A percentile compares a stretch with the other conserved stretches of the same genome.
Evolutionary conservation across 768 basidiomycete genomes (phyloP).

Genomic region (Strobilomyces dryophilus): DNA sequence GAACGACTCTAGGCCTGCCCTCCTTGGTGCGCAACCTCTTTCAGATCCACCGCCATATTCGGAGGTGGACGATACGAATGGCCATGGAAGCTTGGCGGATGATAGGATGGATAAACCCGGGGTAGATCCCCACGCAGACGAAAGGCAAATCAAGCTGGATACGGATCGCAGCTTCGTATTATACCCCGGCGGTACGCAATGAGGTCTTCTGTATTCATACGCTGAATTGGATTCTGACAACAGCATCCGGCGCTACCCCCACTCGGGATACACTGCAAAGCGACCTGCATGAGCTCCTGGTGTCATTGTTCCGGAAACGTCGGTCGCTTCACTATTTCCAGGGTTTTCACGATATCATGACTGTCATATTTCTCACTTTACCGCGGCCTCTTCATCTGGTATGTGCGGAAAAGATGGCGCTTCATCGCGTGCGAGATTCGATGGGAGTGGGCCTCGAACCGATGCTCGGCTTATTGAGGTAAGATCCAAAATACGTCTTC

Average conservation of each 20-base stretch:
- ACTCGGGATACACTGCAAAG: constrained; percentile 53
- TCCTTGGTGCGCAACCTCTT: constrained; percentile 38
- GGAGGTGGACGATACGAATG: constrained; percentile 16
- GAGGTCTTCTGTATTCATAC: constrained; percentile 7
- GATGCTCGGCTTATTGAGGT: constrained; percentile 77
- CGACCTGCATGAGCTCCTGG: constrained; percentile 67
- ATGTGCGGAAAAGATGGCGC: constrained; percentile 41
- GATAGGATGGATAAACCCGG: neutral
- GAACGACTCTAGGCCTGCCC: constrained; percentile 19
- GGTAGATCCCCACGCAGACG: constrained; percentile 57
- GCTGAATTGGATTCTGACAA: constrained; percentile 9
- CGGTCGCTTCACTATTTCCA: constrained; percentile 79
- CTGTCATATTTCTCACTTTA: constrained; percentile 75
- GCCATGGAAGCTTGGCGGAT: constrained; percentile 1
- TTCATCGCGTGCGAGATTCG: constrained; percentile 63
- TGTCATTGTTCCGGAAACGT: constrained; percentile 68
- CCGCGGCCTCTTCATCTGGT: constrained; percentile 53
- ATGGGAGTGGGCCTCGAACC: constrained; percentile 87
- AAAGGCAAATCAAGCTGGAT: constrained; percentile 83
- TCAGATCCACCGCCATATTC: constrained; percentile 30
- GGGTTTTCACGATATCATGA: constrained; percentile 92
- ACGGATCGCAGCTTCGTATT: constrained; percentile 92
- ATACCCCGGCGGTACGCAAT: constrained; percentile 75
- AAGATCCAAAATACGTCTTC: neutral
- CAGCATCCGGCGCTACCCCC: constrained; percentile 15